These are phyloP conservation scores for Metschnikowia vanudenii DNA, from an alignment of 805 yeast species.

Conservation along the genomic window DNA sequence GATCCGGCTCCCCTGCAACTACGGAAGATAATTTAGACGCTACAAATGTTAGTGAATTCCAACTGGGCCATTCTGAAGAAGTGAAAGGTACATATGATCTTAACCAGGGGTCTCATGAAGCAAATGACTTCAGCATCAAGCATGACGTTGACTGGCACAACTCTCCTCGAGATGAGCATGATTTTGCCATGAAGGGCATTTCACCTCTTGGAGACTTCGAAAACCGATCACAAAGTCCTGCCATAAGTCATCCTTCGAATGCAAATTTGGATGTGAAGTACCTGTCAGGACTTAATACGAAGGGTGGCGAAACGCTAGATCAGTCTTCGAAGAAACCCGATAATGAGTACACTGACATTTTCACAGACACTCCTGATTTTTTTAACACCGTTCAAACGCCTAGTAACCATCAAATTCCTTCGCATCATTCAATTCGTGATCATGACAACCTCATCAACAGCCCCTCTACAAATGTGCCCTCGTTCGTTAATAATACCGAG, in stretches of 20 bases:
- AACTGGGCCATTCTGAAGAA: background rate
- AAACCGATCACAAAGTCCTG: constrained; percentile 7
- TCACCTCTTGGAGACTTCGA: constrained; percentile 13
- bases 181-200: constrained; percentile 10
- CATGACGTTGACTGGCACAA: constrained; percentile 14
- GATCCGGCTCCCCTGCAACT: background rate
- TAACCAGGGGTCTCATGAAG: background rate
- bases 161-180: constrained; percentile 10
- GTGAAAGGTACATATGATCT: background rate
- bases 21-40: background rate
- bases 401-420: constrained; percentile 3
- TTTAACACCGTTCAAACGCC: constrained; percentile 20
- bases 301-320: constrained; percentile 1
- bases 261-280: constrained; percentile 3
- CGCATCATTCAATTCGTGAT: constrained; percentile 8
- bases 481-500: constrained; percentile 6
- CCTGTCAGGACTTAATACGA: background rate
- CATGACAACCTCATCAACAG: constrained; percentile 16
- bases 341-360: constrained; percentile 14
- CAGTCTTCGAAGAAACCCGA: constrained; percentile 6
- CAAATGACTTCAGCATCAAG: constrained; percentile 12
- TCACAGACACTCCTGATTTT: constrained; percentile 21
- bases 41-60: background rate
- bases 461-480: constrained; percentile 17
- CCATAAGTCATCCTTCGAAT: constrained; percentile 6